A percentile compares a stretch with the other conserved stretches of the same genome.
These are phyloP conservation scores for Ceratocystis harringtonii DNA, from an alignment of 2,329 filamentous ascomycete genomes.

Conservation along the genomic window DNA sequence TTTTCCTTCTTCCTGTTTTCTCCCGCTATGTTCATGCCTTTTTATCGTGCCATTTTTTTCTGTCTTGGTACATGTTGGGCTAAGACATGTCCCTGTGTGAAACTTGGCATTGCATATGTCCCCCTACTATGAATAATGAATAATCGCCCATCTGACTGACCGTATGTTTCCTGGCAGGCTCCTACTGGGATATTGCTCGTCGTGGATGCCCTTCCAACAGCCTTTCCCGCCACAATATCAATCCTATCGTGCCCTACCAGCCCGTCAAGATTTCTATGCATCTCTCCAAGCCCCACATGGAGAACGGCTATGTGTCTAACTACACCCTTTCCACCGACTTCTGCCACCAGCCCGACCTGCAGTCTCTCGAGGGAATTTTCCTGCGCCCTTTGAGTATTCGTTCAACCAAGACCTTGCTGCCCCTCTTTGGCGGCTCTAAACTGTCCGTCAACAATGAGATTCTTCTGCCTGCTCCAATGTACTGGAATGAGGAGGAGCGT, in stretches of 20 bases:
- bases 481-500: slow-evolving; percentile 47
- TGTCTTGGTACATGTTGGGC: neutral
- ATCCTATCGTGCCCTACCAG: slow-evolving; percentile 31
- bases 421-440: slow-evolving; percentile 55
- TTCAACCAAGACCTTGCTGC: slow-evolving; percentile 43
- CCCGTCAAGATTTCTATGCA: slow-evolving; percentile 32
- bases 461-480: slow-evolving; percentile 53
- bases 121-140: neutral
- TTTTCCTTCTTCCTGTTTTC: neutral
- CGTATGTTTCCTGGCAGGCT: slow-evolving; percentile 24
- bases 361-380: slow-evolving; percentile 48
- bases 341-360: slow-evolving; percentile 50
- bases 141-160: neutral
- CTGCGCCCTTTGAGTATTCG: slow-evolving; percentile 44
- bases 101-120: neutral
- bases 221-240: slow-evolving; percentile 35
- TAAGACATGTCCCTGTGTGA: neutral
- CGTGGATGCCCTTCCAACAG: slow-evolving; percentile 49
- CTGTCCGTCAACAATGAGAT: slow-evolving; percentile 56
- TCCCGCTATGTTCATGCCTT: neutral
- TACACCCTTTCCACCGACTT: slow-evolving; percentile 45
- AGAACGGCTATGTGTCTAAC: slow-evolving; percentile 45
- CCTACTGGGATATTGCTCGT: slow-evolving; percentile 42
- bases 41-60: neutral
- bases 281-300: slow-evolving; percentile 34